Evolutionary conservation across 1,139 yeast genomes (phyloP), one percentile per base, ranked within the genome.

Genomic region (Wickerhamomyces sp.): DNA sequence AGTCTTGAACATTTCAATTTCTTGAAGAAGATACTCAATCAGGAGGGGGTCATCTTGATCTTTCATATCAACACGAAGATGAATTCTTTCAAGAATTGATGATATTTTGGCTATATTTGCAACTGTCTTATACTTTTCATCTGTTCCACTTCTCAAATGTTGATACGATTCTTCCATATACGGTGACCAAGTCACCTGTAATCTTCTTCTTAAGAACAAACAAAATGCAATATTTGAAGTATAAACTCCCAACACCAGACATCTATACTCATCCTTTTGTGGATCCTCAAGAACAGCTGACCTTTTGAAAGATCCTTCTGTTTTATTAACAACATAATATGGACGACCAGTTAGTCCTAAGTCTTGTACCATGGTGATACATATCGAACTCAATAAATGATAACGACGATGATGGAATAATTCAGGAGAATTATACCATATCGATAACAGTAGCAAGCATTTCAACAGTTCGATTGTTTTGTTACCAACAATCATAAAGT

Each of bases 341-440:
- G 80, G 73, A 36, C 75, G 63, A 4, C 77, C 75, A n/a, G 81
- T 78, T 8, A 88, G 72, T 0, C 95, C 95, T 48, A 89, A 64
- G 60, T 90, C 96, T 52, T 80, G 84, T 2, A 86, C 75, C 64
- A 90, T 69, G 3, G 84, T 73, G n/a, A 84, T 79, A 42, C 90
- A 78, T 30, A 87, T 67, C 10, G 79, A 72, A 46, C 82, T 79
- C 53, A 87, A 72, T 46, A 88, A 66, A 60, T 87, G 94, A 53
- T 83, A 82, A 44, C 95, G 76, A 49, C 94, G 78, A 56, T 85
- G 86, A 53, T 81, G 85, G 52, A 86, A 85, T 54, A 87, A 69
- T 63, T 88, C 96, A 0, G 95, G 89, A 7, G 88, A 79, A 54
- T 85, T 87, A 61, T 88, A 88, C 95, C 96, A 90, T 34, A 83